Base-by-base conservation (phyloP, 208 protist genomes). In the Acanthamoeba royreba region DNA sequence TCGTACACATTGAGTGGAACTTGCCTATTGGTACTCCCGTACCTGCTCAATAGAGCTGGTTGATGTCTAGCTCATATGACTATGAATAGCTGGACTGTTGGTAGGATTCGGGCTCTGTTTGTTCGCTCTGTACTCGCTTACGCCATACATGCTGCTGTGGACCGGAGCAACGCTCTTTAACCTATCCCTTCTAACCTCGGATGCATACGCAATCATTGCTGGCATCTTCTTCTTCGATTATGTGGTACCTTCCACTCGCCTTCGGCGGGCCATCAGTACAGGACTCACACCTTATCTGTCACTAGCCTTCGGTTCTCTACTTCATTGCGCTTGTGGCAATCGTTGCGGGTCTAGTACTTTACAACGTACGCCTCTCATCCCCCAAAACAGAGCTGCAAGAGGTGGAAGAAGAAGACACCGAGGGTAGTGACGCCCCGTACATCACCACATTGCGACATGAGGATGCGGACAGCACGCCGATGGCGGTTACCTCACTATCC, bases 111-210 rank as follows among this genome's bases (percentile, higher is more conserved):
- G 86, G n/a, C 9, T 94, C 4, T 95, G 92, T 52, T 40, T 97
- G n/a, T 97, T 97, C 85, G 49, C 83, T 3, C 61, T 97, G 31
- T 97, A 97, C 31, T 94, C 93, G 9, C 72, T 96, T 31, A 90
- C 94, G 19, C 96, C 96, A 17, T 53, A 58, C 49, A 92, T 96
- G 92, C 85, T 96, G 72, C 90, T 81, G 17, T 63, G 85, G 15
- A 88, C 66, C 0, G 86, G 94, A 66, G 88, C 95, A 2, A 96
- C 95, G 2, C 4, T 96, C 19, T 94, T 95, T 61, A 96, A 96
- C 61, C 86, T 96, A 2, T 96, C 95, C 38, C 55, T 96, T 1
- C 31, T 96, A 3, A 95, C 94, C 0, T 94, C 95, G 28, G 95
- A 96, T 61, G 77, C 93, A 0, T 96, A 93, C 88, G 92, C 58